A percentile compares a stretch with the other conserved stretches of the same genome.
These are phyloP conservation scores for Platanthera zijinensis DNA, from an alignment of 106 monocot genomes.

Conservation along the genomic window DNA sequence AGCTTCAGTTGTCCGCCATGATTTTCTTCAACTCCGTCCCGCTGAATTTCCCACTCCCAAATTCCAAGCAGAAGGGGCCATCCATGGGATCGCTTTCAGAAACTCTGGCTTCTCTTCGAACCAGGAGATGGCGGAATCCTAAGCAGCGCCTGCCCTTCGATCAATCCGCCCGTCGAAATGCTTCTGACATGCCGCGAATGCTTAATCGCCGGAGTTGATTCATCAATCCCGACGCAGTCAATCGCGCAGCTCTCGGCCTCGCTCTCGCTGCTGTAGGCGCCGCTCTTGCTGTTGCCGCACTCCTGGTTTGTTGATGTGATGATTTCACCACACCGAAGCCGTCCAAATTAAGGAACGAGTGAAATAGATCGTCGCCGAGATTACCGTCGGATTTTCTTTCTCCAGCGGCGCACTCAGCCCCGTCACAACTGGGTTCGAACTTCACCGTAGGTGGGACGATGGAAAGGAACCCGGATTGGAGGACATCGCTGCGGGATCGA, in stretches of 20 bases:
- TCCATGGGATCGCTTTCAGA: constrained; percentile 19
- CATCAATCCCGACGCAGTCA: not conserved
- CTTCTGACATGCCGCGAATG: constrained; percentile 36
- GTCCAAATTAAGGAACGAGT: constrained; percentile 1
- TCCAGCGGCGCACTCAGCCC: no score
- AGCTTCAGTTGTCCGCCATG: constrained; percentile 55
- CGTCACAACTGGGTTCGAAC: not conserved
- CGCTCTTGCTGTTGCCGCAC: not conserved
- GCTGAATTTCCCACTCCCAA: constrained; percentile 49
- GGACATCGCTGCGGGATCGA: constrained; percentile 13
- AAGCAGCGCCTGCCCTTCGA: constrained; percentile 17
- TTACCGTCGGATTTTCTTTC: not conserved
- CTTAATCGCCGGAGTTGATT: not conserved
- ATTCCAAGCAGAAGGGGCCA: constrained; percentile 38
- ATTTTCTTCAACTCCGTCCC: constrained; percentile 51
- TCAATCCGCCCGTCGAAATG: constrained; percentile 47
- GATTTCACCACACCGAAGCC: not conserved
- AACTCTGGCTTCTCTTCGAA: constrained; percentile 26
- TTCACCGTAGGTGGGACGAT: not conserved
- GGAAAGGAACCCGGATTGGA: not conserved
- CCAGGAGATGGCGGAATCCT: constrained; percentile 16
- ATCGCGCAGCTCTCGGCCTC: constrained; percentile 13
- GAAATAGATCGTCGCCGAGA: not conserved
- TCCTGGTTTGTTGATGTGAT: not conserved
- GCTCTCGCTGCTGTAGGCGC: constrained; percentile 14